Evolutionary conservation across 2,329 filamentous ascomycete genomes (phyloP), one percentile per base, ranked within the genome.

Genomic region (Nemania sp.): DNA sequence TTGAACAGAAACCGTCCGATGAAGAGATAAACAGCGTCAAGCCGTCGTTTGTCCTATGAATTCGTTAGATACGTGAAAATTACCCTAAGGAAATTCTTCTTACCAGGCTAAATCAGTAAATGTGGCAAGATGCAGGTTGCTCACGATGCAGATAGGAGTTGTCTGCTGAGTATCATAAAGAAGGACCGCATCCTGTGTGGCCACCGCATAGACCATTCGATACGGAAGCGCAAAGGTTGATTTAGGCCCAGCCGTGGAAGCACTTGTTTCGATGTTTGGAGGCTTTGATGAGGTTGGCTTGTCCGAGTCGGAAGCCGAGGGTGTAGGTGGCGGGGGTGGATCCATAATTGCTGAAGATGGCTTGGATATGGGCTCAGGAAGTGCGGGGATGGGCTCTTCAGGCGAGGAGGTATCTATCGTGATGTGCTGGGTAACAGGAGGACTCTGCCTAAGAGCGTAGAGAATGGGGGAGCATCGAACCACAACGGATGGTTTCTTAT

Each of bases 111-210:
- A 76, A 70, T 99, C 94, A 0, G 94, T 99, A 68, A 99, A 99
- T 0, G 94, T 97, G 4, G 94, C 92, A 71, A 93, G 96, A 72
- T 99, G 94, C 61, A 99, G 75, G 67, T 99, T 99, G 80, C 91
- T 97, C 43, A 99, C 93, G 33, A 97, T 82, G 69, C 91, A 96
- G 30, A 99, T 78, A 2, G 94, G 94, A 6, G 91, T 95, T 66
- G 92, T 89, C 69, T 99, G 94, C 68, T 99, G 94, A 0, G 94
- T 99, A 72, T 99, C 94, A 68, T 99, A 99, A 19, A 99, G 80
- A 37, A 97, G 78, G 3, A 99, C 90, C 0, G 94, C 90, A 73
- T 99, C 94, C 69, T 97, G 93, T 0, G 94, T 99, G 6, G 94
- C 95, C 31, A 99, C 93, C 3, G 93, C 94, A 73, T 97, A 99